Evolutionary conservation across 805 yeast species (phyloP).

Genomic region (Candida chilensis): DNA sequence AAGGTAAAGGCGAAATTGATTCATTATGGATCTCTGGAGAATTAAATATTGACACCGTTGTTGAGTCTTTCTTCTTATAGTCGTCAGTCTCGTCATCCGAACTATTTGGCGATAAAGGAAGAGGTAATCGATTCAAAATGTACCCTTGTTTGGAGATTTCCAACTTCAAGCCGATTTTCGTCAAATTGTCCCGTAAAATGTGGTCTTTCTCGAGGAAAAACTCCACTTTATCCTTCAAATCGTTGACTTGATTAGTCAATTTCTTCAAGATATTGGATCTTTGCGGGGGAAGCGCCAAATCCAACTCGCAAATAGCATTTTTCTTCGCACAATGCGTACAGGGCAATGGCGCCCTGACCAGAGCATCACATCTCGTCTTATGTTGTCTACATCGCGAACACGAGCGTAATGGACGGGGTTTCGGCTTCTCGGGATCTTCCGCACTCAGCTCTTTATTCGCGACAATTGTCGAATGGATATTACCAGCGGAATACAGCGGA

Average conservation of each 20-base stretch:
- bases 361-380: constrained; percentile 32
- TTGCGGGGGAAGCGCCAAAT: constrained; percentile 16
- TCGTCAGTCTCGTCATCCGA: too few species aligned
- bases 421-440: background rate
- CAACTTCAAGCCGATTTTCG: background rate
- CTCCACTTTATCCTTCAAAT: background rate
- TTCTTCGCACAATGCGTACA: constrained; percentile 27
- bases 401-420: constrained; percentile 13
- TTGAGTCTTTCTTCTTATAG: too few species aligned
- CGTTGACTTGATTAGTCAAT: background rate
- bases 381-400: constrained; percentile 30
- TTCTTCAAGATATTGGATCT: constrained; percentile 6
- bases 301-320: constrained; percentile 21
- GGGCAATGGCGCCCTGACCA: constrained; percentile 21
- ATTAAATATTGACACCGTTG: too few species aligned
- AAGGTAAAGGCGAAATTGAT: too few species aligned
- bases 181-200: background rate
- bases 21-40: too few species aligned
- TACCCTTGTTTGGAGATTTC: too few species aligned
- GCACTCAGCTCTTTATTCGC: too few species aligned
- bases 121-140: too few species aligned
- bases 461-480: too few species aligned
- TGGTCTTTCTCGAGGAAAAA: background rate
- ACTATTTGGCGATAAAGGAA: too few species aligned
- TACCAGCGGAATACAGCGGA: too few species aligned